A percentile compares a stretch with the other conserved stretches of the same genome.
phyloP scores from a whole-genome alignment of 2,329 filamentous ascomycete species.

The Nothophoma quercina region DNA sequence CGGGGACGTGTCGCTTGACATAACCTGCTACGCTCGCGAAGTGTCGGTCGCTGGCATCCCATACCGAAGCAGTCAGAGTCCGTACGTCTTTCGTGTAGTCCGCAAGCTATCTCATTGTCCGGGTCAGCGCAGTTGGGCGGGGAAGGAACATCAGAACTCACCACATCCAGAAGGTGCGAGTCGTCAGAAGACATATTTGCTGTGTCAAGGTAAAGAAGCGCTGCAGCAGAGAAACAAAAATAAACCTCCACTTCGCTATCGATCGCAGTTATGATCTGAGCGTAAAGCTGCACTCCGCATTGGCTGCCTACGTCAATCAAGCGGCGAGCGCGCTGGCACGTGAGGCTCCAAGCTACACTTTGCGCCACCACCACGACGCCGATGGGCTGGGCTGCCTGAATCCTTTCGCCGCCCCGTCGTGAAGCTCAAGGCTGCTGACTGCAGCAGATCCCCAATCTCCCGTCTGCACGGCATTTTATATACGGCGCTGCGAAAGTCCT shows the following conservation, averaged over 20 bases:
- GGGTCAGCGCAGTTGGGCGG: conserved; percentile 25
- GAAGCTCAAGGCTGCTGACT: conserved; percentile 23
- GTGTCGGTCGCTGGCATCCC: conserved; percentile 80
- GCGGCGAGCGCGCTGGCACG: conserved; percentile 9
- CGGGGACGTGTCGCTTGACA: conserved; percentile 72
- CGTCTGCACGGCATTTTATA: conserved; percentile 14
- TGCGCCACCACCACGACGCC: conserved; percentile 23
- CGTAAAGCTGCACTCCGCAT: background rate
- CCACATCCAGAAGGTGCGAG: conserved; percentile 78
- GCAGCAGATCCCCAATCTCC: conserved; percentile 22
- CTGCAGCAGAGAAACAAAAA: background rate
- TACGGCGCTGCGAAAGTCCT: conserved; percentile 5
- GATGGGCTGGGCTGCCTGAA: conserved; percentile 19
- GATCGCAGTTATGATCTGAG: conserved; percentile 4
- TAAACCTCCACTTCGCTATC: background rate
- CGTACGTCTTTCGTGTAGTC: conserved; percentile 71
- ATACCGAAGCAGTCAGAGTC: conserved; percentile 74
- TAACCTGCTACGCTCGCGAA: conserved; percentile 77
- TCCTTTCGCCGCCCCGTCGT: conserved; percentile 15
- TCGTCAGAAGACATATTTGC: conserved; percentile 77
- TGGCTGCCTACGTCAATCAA: conserved; percentile 10
- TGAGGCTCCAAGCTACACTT: conserved; percentile 11
- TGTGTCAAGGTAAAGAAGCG: background rate
- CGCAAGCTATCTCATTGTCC: conserved; percentile 55
- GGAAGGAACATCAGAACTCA: conserved; percentile 55